A percentile compares a stretch with the other conserved stretches of the same genome.
These are phyloP conservation scores for Hanseniaspora gamundiae DNA, from an alignment of 1,139 yeast genomes.

Conservation along the genomic window DNA sequence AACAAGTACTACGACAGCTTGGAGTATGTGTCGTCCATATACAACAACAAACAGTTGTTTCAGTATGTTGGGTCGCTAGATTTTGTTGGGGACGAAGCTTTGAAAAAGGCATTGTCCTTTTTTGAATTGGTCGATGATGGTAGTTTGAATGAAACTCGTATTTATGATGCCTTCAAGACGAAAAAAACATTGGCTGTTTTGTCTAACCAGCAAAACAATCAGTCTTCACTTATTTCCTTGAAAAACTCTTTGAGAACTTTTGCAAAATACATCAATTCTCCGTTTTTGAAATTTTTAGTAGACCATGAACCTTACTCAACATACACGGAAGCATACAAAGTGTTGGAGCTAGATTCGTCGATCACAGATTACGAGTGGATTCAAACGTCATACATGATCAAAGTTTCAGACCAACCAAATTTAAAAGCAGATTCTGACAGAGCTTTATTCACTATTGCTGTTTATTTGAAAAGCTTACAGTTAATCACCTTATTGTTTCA, in stretches of 20 bases:
- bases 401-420: conserved; percentile 38
- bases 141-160: conserved; percentile 27
- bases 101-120: conserved; percentile 39
- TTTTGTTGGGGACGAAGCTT: conserved; percentile 49
- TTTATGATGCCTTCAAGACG: conserved; percentile 7
- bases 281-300: conserved; percentile 32
- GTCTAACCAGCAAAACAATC: conserved; percentile 7
- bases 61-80: conserved; percentile 49
- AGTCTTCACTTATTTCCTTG: conserved; percentile 26
- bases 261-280: conserved; percentile 36
- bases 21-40: conserved; percentile 33
- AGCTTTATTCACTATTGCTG: conserved; percentile 50
- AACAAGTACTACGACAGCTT: conserved; percentile 64
- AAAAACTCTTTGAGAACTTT: conserved; percentile 33
- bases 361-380: conserved; percentile 63
- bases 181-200: background rate
- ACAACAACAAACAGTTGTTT: conserved; percentile 36
- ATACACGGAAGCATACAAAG: conserved; percentile 44
- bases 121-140: conserved; percentile 35
- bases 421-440: conserved; percentile 26
- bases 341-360: conserved; percentile 47
- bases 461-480: conserved; percentile 34
- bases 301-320: conserved; percentile 42
- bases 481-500: conserved; percentile 25
- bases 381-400: conserved; percentile 55